phyloP scores from a whole-genome alignment of 2,329 filamentous ascomycete genomes.

The Fusarium oligoseptatum region DNA sequence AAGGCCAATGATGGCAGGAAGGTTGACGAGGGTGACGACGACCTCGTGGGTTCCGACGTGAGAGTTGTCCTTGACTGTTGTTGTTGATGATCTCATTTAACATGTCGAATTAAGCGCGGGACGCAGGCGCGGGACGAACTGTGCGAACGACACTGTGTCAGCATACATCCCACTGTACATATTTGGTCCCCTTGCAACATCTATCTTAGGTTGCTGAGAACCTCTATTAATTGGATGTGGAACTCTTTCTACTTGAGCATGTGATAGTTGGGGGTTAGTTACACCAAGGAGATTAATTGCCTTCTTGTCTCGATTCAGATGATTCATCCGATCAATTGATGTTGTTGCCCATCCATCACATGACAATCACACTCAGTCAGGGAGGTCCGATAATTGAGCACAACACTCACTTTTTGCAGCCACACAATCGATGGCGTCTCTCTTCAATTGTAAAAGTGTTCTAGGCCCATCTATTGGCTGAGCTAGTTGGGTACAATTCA shows the following conservation, averaged over 20 bases:
- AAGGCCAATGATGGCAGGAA: background rate
- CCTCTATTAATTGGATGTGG: background rate
- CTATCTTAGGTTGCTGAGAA: background rate
- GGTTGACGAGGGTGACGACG: background rate
- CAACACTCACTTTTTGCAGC: background rate
- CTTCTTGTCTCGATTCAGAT: background rate
- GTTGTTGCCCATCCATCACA: background rate
- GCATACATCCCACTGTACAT: background rate
- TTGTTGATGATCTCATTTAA: conserved; percentile 3
- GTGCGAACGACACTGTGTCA: background rate
- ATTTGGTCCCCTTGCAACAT: background rate
- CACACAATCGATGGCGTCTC: background rate
- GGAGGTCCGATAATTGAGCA: background rate
- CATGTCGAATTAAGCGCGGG: background rate
- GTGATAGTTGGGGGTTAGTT: background rate
- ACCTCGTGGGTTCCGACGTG: background rate
- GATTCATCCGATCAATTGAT: background rate
- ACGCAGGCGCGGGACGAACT: background rate
- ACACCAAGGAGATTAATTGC: background rate
- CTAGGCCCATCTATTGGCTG: background rate
- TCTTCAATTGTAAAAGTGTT: background rate
- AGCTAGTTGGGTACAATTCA: background rate
- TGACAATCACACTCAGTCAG: background rate
- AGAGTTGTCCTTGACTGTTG: background rate
- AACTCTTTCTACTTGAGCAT: background rate